These are phyloP conservation scores for Alternaria longipes DNA, from an alignment of 2,329 filamentous ascomycete genomes.

Conservation along the genomic window DNA sequence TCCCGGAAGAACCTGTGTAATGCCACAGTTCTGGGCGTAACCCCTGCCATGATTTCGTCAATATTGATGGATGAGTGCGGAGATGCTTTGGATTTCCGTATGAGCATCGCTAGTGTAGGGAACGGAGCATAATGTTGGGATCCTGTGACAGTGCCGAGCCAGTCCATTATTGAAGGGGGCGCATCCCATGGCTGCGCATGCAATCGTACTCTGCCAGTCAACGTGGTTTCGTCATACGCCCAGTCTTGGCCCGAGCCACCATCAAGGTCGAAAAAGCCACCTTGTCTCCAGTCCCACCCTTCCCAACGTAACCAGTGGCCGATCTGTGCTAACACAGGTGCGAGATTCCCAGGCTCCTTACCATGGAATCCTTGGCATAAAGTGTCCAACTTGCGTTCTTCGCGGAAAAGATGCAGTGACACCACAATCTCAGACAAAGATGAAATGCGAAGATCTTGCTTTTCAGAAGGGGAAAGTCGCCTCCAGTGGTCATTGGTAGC, in stretches of 20 bases:
- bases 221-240: constrained; percentile 64
- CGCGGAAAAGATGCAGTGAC: constrained; percentile 83
- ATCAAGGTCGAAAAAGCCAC: constrained; percentile 69
- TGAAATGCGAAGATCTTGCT: constrained; percentile 56
- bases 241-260: constrained; percentile 64
- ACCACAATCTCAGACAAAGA: constrained; percentile 74
- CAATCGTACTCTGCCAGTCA: constrained; percentile 35
- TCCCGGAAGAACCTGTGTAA: constrained; percentile 73
- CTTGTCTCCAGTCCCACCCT: constrained; percentile 64
- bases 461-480: constrained; percentile 59
- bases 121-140: constrained; percentile 45
- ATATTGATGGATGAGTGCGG: constrained; percentile 50
- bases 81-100: constrained; percentile 50
- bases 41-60: constrained; percentile 43
- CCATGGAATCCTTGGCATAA: constrained; percentile 60
- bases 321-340: constrained; percentile 82
- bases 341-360: constrained; percentile 63
- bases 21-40: constrained; percentile 67
- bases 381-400: constrained; percentile 85
- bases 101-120: constrained; percentile 49
- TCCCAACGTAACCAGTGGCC: constrained; percentile 82
- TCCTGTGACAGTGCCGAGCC: constrained; percentile 50
- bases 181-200: constrained; percentile 49
- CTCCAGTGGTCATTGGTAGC: constrained; percentile 61
- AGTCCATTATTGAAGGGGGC: constrained; percentile 68